Conservation (phyloP, 2,329 filamentous ascomycete genomes). For the Tolypocladium amazonense region DNA sequence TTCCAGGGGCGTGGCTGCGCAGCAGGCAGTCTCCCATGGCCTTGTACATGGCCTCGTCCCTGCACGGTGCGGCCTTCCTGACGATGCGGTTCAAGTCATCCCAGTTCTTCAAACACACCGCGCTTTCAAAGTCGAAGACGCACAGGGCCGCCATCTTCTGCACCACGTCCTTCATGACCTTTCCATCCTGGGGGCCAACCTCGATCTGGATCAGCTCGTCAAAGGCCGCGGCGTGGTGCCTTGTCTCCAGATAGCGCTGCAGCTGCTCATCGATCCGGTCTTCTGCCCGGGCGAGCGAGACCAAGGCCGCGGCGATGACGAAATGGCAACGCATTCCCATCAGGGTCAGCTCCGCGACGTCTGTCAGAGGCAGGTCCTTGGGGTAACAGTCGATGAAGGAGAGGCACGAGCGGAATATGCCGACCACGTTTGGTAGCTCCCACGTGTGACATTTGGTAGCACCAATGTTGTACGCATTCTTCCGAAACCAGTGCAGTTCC, state of each 20-base stretch:
- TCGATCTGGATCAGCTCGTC: slow-evolving; percentile 32
- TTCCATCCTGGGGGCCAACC: slow-evolving; percentile 27
- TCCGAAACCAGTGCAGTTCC: slow-evolving; percentile 77
- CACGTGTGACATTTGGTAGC: slow-evolving; percentile 49
- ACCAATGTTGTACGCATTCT: slow-evolving; percentile 70
- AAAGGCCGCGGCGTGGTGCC: slow-evolving; percentile 51
- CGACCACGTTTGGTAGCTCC: slow-evolving; percentile 39
- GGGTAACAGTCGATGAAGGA: slow-evolving; percentile 42
- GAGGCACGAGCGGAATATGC: slow-evolving; percentile 45
- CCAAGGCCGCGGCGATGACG: slow-evolving; percentile 41
- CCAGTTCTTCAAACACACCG: slow-evolving; percentile 56
- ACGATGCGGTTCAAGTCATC: slow-evolving; percentile 53
- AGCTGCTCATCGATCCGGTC: slow-evolving; percentile 39
- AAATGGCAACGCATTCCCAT: slow-evolving; percentile 64
- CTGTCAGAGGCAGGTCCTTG: slow-evolving; percentile 27
- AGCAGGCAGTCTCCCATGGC: slow-evolving; percentile 58
- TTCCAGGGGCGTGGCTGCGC: slow-evolving; percentile 36
- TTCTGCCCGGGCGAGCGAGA: slow-evolving; percentile 40
- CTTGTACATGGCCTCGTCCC: slow-evolving; percentile 39
- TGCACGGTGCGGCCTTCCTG: slow-evolving; percentile 32
- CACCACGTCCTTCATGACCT: slow-evolving; percentile 39
- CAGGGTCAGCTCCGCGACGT: slow-evolving; percentile 38
- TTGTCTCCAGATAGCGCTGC: slow-evolving; percentile 51
- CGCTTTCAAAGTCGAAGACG: slow-evolving; percentile 71
- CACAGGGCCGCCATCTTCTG: slow-evolving; percentile 56